Percentiles rank a stretch among this genome's conserved stretches.
These are phyloP conservation scores for Penicillium goetzii DNA, from an alignment of 495 filamentous ascomycete species.

Conservation along the genomic window DNA sequence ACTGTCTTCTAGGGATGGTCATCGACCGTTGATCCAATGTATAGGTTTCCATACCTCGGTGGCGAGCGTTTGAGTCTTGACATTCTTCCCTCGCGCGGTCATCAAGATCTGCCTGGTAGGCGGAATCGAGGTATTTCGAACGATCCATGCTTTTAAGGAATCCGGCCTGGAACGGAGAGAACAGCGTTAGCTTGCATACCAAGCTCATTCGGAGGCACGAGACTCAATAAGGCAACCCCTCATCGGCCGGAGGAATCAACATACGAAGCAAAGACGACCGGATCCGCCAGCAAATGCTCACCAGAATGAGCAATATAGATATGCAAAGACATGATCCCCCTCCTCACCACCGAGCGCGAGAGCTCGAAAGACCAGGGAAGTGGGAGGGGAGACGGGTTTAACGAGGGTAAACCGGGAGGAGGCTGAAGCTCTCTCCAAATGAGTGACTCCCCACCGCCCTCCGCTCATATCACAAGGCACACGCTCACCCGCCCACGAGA, in stretches of 20 bases:
- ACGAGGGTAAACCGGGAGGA: constrained; percentile 17
- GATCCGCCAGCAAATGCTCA: constrained; percentile 75
- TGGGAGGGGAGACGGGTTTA: constrained; percentile 34
- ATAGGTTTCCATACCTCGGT: constrained; percentile 63
- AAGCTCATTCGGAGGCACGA: constrained; percentile 1
- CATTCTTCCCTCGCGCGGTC: constrained; percentile 78
- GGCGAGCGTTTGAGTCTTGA: constrained; percentile 73
- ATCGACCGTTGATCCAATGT: neutral
- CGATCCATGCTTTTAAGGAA: constrained; percentile 68
- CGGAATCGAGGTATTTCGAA: constrained; percentile 66
- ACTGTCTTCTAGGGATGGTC: neutral
- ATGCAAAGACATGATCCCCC: constrained; percentile 69
- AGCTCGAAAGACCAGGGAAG: constrained; percentile 35
- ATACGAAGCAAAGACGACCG: constrained; percentile 69
- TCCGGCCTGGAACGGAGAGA: constrained; percentile 61
- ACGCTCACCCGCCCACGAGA: constrained; percentile 36
- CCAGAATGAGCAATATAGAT: constrained; percentile 89
- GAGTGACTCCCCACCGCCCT: constrained; percentile 29
- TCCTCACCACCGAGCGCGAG: constrained; percentile 41
- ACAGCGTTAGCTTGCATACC: constrained; percentile 27
- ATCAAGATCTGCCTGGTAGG: constrained; percentile 76
- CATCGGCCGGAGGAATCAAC: constrained; percentile 33
- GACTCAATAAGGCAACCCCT: constrained; percentile 11
- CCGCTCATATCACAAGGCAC: constrained; percentile 42
- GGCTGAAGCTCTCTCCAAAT: constrained; percentile 29